These are phyloP conservation scores for Acer yangbiense DNA, from an alignment of 345 rosid genomes.

Conservation along the genomic window DNA sequence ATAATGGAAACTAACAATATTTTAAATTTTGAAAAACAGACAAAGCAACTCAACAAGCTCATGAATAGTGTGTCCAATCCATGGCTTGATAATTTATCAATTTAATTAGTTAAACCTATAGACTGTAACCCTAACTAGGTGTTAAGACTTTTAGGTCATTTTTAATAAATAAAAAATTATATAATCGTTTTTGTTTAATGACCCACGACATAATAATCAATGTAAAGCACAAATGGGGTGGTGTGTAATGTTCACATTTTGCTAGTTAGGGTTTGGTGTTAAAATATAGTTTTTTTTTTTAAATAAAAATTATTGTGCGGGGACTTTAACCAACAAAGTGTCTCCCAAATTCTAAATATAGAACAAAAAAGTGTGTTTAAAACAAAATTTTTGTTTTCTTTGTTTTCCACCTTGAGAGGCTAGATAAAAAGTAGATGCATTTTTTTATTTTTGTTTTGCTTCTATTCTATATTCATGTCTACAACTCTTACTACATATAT, in stretches of 20 bases:
- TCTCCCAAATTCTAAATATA: conserved; percentile 20
- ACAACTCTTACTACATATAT: too few relatives aligned
- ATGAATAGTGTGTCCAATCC: conserved; percentile 20
- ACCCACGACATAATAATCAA: neutral
- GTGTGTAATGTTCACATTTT: conserved; percentile 13
- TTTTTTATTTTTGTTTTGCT: neutral
- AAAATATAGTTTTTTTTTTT: neutral
- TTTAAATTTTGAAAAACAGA: conserved; percentile 4
- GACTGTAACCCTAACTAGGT: conserved; percentile 18
- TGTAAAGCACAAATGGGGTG: conserved; percentile 15
- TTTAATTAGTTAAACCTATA: neutral
- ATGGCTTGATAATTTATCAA: conserved; percentile 1
- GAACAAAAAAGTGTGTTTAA: neutral
- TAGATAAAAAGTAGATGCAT: neutral
- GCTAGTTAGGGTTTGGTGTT: conserved; percentile 2
- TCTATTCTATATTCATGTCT: neutral
- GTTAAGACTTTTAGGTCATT: conserved; percentile 29
- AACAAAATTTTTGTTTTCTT: neutral
- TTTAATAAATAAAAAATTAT: too few relatives aligned
- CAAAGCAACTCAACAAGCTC: conserved; percentile 22
- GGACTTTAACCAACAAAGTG: conserved; percentile 48
- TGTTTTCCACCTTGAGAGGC: conserved; percentile 26
- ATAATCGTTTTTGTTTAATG: too few relatives aligned
- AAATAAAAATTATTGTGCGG: neutral
- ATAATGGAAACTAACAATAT: conserved; percentile 9